Conservation (phyloP, 345 rosid species). For the Bruguiera sexangula region DNA sequence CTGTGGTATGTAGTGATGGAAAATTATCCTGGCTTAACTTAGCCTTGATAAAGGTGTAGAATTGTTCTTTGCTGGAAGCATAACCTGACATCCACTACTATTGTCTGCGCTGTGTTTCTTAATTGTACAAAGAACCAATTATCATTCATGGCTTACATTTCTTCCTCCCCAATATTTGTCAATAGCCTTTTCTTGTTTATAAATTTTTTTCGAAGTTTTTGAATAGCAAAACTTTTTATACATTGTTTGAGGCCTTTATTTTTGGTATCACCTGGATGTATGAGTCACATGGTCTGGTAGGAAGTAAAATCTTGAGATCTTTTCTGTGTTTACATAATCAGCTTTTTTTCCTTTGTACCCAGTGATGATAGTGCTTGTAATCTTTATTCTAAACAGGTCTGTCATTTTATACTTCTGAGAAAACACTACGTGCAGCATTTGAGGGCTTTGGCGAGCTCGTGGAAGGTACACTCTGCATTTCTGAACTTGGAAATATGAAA, state of each 20-base stretch:
- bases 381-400: constrained; percentile 44
- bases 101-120: too few relatives aligned
- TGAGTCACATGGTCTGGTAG: too few relatives aligned
- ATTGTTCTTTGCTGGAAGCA: too few relatives aligned
- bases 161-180: too few relatives aligned
- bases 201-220: neutral
- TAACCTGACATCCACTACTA: neutral
- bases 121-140: too few relatives aligned
- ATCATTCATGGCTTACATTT: too few relatives aligned
- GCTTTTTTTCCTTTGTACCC: neutral
- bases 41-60: neutral
- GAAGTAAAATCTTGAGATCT: too few relatives aligned
- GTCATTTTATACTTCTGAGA: constrained; percentile 95
- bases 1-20: too few relatives aligned
- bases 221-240: neutral
- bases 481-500: neutral
- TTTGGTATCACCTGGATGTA: neutral
- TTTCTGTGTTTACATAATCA: neutral
- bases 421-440: constrained; percentile 82
- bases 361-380: constrained; percentile 3
- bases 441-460: constrained; percentile 88
- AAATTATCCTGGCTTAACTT: neutral
- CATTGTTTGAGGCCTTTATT: neutral
- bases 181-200: constrained; percentile 4
- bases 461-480: constrained; percentile 50